Conservation (phyloP, 192 early-diverging fungal species). For the Gryganskiella cystojenkinii region DNA sequence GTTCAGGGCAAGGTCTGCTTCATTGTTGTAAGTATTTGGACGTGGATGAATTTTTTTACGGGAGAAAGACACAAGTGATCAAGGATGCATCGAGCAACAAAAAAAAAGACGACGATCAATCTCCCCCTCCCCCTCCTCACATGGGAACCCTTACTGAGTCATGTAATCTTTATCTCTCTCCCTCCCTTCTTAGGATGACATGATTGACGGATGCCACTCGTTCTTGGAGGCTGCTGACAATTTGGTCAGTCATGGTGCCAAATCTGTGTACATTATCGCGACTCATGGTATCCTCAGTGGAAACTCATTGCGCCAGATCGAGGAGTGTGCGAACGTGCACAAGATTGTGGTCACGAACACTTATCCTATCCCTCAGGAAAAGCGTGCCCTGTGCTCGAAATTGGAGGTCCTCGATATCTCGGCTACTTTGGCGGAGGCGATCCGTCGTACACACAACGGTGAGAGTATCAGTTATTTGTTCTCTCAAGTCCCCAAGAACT, state of each 20-base stretch:
- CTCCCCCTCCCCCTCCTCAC: too few relatives aligned
- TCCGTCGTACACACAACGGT: constrained; percentile 84
- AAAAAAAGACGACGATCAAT: too few relatives aligned
- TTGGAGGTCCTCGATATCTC: constrained; percentile 89
- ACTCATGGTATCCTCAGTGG: constrained; percentile 96
- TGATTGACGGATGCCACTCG: constrained; percentile 91
- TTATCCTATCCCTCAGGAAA: constrained; percentile 81
- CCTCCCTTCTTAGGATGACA: constrained; percentile 94
- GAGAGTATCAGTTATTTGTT: constrained; percentile 95
- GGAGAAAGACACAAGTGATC: too few relatives aligned
- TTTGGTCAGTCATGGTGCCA: constrained; percentile 82
- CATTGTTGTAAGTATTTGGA: constrained; percentile 71
- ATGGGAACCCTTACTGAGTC: too few relatives aligned
- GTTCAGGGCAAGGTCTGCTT: constrained; percentile 88
- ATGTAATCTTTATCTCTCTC: too few relatives aligned
- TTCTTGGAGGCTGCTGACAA: constrained; percentile 94
- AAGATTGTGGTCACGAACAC: constrained; percentile 91
- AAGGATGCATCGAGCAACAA: too few relatives aligned
- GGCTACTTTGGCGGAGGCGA: constrained; percentile 89
- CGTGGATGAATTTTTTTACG: too few relatives aligned
- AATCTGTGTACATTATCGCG: constrained; percentile 89
- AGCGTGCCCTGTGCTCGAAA: constrained; percentile 77
- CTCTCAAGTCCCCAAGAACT: constrained; percentile 55
- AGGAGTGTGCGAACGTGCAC: constrained; percentile 81
- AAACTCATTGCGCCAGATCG: constrained; percentile 86